Percentiles rank a stretch among this genome's conserved stretches.
These are phyloP conservation scores for Teratosphaeria epicoccoides DNA, from an alignment of 2,329 filamentous ascomycete genomes.

Conservation along the genomic window DNA sequence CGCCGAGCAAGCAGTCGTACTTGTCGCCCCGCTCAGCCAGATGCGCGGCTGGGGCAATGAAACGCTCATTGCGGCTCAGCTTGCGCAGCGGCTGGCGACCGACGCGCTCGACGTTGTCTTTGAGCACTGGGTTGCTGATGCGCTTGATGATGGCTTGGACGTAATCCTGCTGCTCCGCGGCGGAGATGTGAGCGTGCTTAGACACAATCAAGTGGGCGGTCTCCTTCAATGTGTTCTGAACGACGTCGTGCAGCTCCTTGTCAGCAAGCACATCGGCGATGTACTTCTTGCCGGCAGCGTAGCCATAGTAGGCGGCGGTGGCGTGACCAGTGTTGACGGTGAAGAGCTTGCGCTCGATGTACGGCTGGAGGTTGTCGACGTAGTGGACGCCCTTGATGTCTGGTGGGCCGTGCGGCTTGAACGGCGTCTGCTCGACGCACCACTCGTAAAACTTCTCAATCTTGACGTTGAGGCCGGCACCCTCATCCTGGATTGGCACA, in stretches of 20 bases:
- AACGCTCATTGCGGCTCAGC: slow-evolving; percentile 87
- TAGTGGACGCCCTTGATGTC: slow-evolving; percentile 82
- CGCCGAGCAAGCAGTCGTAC: slow-evolving; percentile 64
- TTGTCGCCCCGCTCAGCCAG: slow-evolving; percentile 70
- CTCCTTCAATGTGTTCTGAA: slow-evolving; percentile 70
- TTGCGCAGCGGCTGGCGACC: slow-evolving; percentile 91
- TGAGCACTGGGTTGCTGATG: slow-evolving; percentile 85
- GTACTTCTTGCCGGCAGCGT: slow-evolving; percentile 73
- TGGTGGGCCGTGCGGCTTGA: slow-evolving; percentile 59
- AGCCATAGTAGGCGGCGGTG: slow-evolving; percentile 89
- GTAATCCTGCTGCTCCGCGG: slow-evolving; percentile 70
- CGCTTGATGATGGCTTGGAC: slow-evolving; percentile 84
- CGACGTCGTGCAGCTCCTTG: slow-evolving; percentile 65
- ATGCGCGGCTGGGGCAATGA: slow-evolving; percentile 83
- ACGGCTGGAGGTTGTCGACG: slow-evolving; percentile 82
- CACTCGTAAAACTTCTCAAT: slow-evolving; percentile 99
- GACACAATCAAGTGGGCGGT: slow-evolving; percentile 74
- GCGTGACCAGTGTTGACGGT: slow-evolving; percentile 98
- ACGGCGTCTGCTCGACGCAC: slow-evolving; percentile 85
- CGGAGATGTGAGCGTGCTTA: slow-evolving; percentile 67
- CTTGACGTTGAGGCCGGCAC: slow-evolving; percentile 77
- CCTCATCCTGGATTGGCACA: slow-evolving; percentile 75
- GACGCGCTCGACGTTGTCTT: slow-evolving; percentile 89
- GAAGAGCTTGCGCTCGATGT: slow-evolving; percentile 98
- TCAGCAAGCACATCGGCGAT: slow-evolving; percentile 85